Evolutionary conservation across 345 rosid species (phyloP).

Genomic region (Pistacia atlantica): DNA sequence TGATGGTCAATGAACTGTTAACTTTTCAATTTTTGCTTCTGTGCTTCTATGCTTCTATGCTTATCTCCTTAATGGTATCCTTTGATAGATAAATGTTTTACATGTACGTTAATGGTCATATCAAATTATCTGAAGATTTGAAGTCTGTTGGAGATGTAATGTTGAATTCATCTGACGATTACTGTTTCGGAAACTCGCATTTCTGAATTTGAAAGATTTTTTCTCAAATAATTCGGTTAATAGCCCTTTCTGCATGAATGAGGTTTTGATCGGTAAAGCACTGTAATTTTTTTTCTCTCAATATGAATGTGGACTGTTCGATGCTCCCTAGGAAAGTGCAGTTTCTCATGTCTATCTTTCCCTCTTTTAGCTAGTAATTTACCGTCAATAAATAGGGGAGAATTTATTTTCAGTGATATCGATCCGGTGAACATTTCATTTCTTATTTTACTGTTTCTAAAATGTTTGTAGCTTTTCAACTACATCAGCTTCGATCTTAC

Average conservation of each 20-base stretch:
- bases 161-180: background rate
- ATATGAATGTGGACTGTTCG: background rate
- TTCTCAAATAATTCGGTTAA: background rate
- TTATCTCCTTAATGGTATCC: background rate
- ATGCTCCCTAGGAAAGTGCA: background rate
- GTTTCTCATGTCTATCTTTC: background rate
- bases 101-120: background rate
- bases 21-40: background rate
- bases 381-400: background rate
- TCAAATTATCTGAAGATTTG: background rate
- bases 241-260: background rate
- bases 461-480: too few species aligned
- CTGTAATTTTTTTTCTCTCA: background rate
- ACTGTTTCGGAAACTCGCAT: background rate
- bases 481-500: too few species aligned
- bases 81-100: background rate
- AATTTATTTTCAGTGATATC: background rate
- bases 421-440: background rate
- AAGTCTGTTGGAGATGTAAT: background rate
- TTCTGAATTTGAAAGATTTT: background rate
- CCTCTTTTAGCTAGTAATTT: background rate
- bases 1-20: background rate
- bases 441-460: background rate
- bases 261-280: background rate
- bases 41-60: background rate